Conservation (phyloP, 2,329 filamentous ascomycete genomes). For the Phyllosticta capitalensis region DNA sequence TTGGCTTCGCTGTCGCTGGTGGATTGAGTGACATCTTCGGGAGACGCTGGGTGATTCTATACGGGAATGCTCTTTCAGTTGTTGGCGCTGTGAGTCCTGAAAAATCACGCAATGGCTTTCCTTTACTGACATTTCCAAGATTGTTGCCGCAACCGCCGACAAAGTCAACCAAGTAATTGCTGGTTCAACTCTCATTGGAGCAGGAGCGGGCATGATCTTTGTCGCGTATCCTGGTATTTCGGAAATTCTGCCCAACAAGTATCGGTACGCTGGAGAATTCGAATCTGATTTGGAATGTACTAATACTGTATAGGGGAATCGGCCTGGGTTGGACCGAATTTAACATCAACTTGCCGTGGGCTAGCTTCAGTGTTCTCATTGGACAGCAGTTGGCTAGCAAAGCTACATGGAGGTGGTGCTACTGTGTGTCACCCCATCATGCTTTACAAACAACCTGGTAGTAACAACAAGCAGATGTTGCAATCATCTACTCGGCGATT, state of each 20-base stretch:
- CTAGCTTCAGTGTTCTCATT: constrained; percentile 36
- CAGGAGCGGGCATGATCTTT: constrained; percentile 1
- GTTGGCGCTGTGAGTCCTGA: constrained; percentile 16
- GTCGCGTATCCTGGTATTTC: constrained; percentile 14
- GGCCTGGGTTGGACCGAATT: constrained; percentile 18
- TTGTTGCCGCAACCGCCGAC: constrained; percentile 28
- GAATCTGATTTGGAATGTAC: not conserved
- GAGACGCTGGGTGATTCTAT: constrained; percentile 22
- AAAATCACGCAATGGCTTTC: not conserved
- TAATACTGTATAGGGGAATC: constrained; percentile 15
- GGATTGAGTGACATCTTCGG: constrained; percentile 27
- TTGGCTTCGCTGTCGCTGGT: constrained; percentile 25
- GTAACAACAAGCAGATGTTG: constrained; percentile 28
- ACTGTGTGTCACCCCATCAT: constrained; percentile 3
- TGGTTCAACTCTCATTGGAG: constrained; percentile 9
- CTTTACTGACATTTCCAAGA: constrained; percentile 24
- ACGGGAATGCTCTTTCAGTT: constrained; percentile 21
- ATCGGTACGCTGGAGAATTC: constrained; percentile 7
- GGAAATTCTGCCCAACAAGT: constrained; percentile 17
- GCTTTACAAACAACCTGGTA: not conserved
- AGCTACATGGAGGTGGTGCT: constrained; percentile 30
- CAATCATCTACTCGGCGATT: constrained; percentile 35
- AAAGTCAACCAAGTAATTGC: constrained; percentile 24
- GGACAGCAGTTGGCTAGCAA: constrained; percentile 24
- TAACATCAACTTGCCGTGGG: constrained; percentile 15